Percentiles rank a stretch among this genome's conserved stretches.
These are phyloP conservation scores for Aspergillus nidulans DNA, from an alignment of 495 filamentous ascomycete species.

Conservation along the genomic window DNA sequence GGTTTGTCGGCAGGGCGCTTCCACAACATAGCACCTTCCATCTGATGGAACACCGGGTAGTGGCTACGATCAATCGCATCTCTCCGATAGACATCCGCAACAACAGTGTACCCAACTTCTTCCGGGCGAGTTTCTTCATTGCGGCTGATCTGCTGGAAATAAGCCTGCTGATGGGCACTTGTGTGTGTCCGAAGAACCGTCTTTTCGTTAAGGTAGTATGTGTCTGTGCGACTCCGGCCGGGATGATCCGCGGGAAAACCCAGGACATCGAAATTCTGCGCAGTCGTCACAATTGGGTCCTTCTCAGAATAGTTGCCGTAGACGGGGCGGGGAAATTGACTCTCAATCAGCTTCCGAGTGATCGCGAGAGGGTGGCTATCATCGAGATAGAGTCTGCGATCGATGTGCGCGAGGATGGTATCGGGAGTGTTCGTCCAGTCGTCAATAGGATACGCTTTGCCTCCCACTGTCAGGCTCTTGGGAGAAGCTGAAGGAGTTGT, in stretches of 20 bases:
- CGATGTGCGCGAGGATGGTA: constrained; percentile 66
- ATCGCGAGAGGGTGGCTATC: constrained; percentile 86
- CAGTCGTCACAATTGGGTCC: constrained; percentile 77
- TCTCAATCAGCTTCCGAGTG: constrained; percentile 88
- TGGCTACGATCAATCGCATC: constrained; percentile 93
- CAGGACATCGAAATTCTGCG: constrained; percentile 92
- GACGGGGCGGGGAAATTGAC: constrained; percentile 67
- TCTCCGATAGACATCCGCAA: constrained; percentile 93
- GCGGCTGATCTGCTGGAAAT: constrained; percentile 58
- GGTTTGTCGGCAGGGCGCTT: constrained; percentile 65
- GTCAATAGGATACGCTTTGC: constrained; percentile 61
- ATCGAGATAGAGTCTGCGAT: constrained; percentile 76
- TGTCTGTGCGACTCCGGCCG: constrained; percentile 81
- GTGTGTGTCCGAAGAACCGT: constrained; percentile 92
- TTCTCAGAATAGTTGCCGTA: constrained; percentile 74
- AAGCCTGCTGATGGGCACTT: constrained; percentile 84
- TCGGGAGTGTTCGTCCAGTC: constrained; percentile 81
- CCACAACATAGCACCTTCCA: constrained; percentile 94
- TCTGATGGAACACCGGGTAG: constrained; percentile 97
- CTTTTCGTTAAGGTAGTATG: constrained; percentile 86
- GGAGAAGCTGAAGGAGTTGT: constrained; percentile 12
- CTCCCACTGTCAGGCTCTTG: constrained; percentile 48
- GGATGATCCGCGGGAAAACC: constrained; percentile 86
- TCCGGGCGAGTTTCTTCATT: constrained; percentile 48
- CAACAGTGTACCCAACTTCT: constrained; percentile 79